These are phyloP conservation scores for Metschnikowia amazonensis DNA, from an alignment of 805 yeast genomes.

Conservation along the genomic window DNA sequence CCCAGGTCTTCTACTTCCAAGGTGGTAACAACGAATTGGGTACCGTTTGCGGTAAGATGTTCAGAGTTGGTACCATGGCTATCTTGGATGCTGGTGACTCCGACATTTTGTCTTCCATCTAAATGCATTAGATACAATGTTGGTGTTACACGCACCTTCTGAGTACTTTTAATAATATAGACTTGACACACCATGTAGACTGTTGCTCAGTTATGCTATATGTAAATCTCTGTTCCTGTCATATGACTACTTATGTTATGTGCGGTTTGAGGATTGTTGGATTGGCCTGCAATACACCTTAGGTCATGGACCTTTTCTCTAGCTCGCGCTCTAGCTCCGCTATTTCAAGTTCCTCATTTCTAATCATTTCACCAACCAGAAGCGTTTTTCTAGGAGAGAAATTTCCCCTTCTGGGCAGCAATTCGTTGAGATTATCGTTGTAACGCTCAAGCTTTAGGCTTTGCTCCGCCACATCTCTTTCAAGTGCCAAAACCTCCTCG, in stretches of 20 bases:
- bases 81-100: constrained; percentile 99
- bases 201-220: neutral
- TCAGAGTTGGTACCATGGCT: constrained; percentile 98
- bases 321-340: constrained; percentile 38
- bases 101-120: constrained; percentile 80
- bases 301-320: constrained; percentile 4
- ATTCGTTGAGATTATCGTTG: constrained; percentile 21
- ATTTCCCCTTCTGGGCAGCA: constrained; percentile 19
- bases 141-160: neutral
- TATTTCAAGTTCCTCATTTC: constrained; percentile 45
- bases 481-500: constrained; percentile 41
- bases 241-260: neutral
- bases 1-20: constrained; percentile 96
- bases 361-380: constrained; percentile 39
- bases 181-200: neutral
- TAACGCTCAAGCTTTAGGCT: constrained; percentile 35
- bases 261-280: neutral
- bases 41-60: constrained; percentile 99
- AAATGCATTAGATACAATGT: constrained; percentile 7
- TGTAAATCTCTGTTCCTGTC: neutral
- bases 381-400: constrained; percentile 9
- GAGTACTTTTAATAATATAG: constrained; percentile 2
- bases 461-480: constrained; percentile 42
- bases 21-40: constrained; percentile 99
- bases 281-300: constrained; percentile 4